Percentiles rank a stretch among this genome's conserved stretches.
Conservation (phyloP, 1,284 basidiomycete genomes). For the Mrakiaceae sp. region DNA sequence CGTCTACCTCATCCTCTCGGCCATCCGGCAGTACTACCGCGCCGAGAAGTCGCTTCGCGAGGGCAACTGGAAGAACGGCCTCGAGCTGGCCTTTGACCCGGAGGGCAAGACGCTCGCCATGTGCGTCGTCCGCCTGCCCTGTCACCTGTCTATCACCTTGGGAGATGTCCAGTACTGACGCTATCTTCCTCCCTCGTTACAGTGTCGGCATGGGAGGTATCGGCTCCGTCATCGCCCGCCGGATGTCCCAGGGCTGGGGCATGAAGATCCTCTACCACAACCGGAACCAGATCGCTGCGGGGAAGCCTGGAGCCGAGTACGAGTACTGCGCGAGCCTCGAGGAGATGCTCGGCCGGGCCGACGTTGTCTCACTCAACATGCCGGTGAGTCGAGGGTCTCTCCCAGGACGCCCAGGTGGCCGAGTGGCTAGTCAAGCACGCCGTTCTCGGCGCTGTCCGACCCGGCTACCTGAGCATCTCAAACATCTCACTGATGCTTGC, state of each 20-base stretch:
- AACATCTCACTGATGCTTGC: not conserved
- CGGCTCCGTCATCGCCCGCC: conserved; percentile 38
- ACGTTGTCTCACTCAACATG: conserved; percentile 52
- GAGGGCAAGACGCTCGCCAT: conserved; percentile 70
- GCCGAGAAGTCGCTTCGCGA: conserved; percentile 56
- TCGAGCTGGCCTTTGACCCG: conserved; percentile 56
- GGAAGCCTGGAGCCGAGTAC: conserved; percentile 42
- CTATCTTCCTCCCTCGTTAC: too few relatives aligned
- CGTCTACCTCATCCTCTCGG: conserved; percentile 69
- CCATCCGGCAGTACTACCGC: conserved; percentile 63
- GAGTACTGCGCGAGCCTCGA: conserved; percentile 60
- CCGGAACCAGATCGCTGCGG: conserved; percentile 44
- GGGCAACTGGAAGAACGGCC: conserved; percentile 46
- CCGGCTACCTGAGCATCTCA: not conserved
- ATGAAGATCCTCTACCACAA: conserved; percentile 79
- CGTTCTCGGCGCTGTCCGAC: not conserved
- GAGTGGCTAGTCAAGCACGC: not conserved
- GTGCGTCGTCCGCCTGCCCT: too few relatives aligned
- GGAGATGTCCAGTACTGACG: too few relatives aligned
- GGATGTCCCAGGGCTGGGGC: conserved; percentile 49
- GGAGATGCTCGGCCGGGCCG: conserved; percentile 59
- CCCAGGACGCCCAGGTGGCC: too few relatives aligned
- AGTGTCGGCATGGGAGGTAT: conserved; percentile 78
- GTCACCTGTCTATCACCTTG: too few relatives aligned
- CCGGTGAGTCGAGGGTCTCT: conserved; percentile 22